A percentile compares a stretch with the other conserved stretches of the same genome.
Conservation (phyloP, 192 early-diverging fungal species). For the Coemansia sp. region DNA sequence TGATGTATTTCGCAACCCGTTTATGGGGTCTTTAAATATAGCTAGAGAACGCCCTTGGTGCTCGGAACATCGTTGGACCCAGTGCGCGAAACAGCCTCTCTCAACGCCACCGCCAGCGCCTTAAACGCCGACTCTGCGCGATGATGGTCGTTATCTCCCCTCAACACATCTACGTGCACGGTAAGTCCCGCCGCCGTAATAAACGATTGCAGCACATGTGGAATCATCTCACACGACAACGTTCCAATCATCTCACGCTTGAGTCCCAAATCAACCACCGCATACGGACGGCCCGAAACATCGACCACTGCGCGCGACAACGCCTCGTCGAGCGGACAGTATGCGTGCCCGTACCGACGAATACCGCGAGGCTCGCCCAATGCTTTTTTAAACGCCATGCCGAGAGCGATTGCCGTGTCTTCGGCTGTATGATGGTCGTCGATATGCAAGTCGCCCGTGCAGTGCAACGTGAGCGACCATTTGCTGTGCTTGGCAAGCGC, state of each 20-base stretch:
- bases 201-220: conserved; percentile 93
- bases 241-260: conserved; percentile 90
- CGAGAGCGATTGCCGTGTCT: conserved; percentile 91
- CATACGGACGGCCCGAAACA: conserved; percentile 91
- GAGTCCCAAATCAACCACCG: conserved; percentile 78
- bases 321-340: conserved; percentile 96
- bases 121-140: conserved; percentile 96
- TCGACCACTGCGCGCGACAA: conserved; percentile 93
- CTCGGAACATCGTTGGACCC: conserved; percentile 89
- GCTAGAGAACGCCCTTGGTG: conserved; percentile 87
- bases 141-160: conserved; percentile 97
- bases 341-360: conserved; percentile 90
- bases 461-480: conserved; percentile 84
- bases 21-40: no score
- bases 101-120: conserved; percentile 90
- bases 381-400: conserved; percentile 90
- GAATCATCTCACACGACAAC: conserved; percentile 97
- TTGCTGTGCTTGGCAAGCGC: conserved; percentile 95
- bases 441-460: conserved; percentile 93
- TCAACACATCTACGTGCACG: conserved; percentile 92
- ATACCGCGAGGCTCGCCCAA: conserved; percentile 87
- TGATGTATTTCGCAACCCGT: no score
- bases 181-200: conserved; percentile 90
- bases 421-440: conserved; percentile 99
- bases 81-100: conserved; percentile 81